phyloP scores from a whole-genome alignment of 371 early-diverging fungal genomes.

The Haplosporangium sp. region DNA sequence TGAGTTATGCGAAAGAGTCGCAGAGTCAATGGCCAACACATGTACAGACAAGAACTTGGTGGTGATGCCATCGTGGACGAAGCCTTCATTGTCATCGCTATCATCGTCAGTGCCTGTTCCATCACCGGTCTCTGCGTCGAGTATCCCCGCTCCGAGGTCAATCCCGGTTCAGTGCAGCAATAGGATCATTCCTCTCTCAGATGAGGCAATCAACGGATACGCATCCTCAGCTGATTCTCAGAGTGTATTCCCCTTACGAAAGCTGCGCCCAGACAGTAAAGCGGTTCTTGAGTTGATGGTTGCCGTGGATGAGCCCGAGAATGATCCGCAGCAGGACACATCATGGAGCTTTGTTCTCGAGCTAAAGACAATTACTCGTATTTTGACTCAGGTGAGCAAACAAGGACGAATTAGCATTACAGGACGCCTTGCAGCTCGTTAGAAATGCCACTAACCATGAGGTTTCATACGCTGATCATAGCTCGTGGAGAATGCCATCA shows the following conservation, averaged over 20 bases:
- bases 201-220: constrained; percentile 14
- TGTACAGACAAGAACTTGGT: constrained; percentile 43
- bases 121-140: constrained; percentile 11
- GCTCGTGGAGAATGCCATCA: constrained; percentile 57
- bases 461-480: not conserved
- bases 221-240: constrained; percentile 22
- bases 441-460: no score
- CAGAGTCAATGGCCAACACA: constrained; percentile 36
- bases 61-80: constrained; percentile 43
- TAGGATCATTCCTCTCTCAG: not conserved
- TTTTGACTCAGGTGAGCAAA: constrained; percentile 44
- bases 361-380: constrained; percentile 47
- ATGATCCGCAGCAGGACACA: constrained; percentile 31
- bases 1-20: constrained; percentile 41
- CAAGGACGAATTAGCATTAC: not conserved
- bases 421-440: not conserved
- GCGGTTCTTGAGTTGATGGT: constrained; percentile 40
- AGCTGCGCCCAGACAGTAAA: constrained; percentile 19
- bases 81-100: constrained; percentile 31
- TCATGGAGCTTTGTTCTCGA: constrained; percentile 50
- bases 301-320: constrained; percentile 40
- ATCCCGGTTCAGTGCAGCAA: not conserved
- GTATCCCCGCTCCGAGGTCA: constrained; percentile 1
- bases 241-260: constrained; percentile 10
- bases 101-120: constrained; percentile 20